A percentile compares a stretch with the other conserved stretches of the same genome.
These are phyloP conservation scores for Cudoniella acicularis DNA, from an alignment of 495 filamentous ascomycete species.

Conservation along the genomic window DNA sequence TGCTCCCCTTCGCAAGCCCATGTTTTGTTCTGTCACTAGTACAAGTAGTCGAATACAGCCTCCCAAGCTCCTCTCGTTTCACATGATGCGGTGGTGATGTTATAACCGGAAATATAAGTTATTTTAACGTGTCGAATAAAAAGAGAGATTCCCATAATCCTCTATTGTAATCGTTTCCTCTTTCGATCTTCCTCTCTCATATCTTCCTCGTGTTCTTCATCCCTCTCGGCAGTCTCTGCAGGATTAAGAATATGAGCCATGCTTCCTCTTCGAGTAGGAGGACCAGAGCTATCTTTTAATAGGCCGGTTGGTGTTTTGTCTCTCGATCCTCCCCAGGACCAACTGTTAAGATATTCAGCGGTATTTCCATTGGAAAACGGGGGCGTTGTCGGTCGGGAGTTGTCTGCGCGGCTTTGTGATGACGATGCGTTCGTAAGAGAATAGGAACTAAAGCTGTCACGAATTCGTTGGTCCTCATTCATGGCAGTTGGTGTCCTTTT, in stretches of 20 bases:
- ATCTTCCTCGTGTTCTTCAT: conserved; percentile 63
- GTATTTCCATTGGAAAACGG: conserved; percentile 43
- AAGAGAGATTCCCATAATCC: no score
- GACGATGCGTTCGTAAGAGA: conserved; percentile 56
- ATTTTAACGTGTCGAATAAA: not conserved
- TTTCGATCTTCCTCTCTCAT: conserved; percentile 63
- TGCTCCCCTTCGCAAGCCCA: not conserved
- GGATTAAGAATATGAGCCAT: conserved; percentile 76
- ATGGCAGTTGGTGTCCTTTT: conserved; percentile 52
- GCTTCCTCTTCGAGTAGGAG: conserved; percentile 53
- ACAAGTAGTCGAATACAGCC: not conserved
- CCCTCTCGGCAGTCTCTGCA: conserved; percentile 69
- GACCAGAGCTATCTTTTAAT: conserved; percentile 49
- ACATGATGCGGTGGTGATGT: not conserved
- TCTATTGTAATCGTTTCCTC: conserved; percentile 66
- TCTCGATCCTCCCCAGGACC: conserved; percentile 48
- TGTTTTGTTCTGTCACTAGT: not conserved
- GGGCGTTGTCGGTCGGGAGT: conserved; percentile 71
- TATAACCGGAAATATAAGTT: not conserved
- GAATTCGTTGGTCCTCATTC: conserved; percentile 73
- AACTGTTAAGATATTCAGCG: conserved; percentile 47
- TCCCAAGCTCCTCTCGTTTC: not conserved
- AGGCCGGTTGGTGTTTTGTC: conserved; percentile 21
- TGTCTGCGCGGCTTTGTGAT: conserved; percentile 49
- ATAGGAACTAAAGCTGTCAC: conserved; percentile 78